Percentiles rank a stretch among this genome's conserved stretches.
These are phyloP conservation scores for Hypoxylon intermedium DNA, from an alignment of 495 filamentous ascomycete species.

Conservation along the genomic window DNA sequence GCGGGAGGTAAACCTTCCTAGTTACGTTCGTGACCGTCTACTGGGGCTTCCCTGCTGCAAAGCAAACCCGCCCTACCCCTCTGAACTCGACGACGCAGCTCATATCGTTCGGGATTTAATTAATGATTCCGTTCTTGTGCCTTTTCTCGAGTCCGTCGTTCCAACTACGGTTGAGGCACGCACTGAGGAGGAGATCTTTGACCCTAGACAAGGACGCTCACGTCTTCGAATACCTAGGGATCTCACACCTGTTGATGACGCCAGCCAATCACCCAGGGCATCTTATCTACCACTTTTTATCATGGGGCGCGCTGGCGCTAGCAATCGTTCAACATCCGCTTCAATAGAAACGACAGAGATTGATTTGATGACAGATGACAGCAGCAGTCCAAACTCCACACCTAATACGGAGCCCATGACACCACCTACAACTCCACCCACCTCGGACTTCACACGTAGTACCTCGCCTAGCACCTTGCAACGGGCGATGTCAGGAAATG, in stretches of 20 bases:
- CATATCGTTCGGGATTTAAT: conserved; percentile 92
- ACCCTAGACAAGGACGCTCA: conserved; percentile 48
- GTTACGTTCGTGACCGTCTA: conserved; percentile 80
- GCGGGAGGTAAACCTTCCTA: conserved; percentile 91
- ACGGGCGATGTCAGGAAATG: conserved; percentile 58
- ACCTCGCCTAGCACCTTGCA: conserved; percentile 60
- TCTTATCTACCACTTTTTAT: conserved; percentile 54
- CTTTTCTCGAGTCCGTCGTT: conserved; percentile 73
- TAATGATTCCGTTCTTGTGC: conserved; percentile 91
- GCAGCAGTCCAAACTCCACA: conserved; percentile 58
- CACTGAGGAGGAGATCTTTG: conserved; percentile 43
- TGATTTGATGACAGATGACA: conserved; percentile 58
- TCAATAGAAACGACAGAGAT: conserved; percentile 46
- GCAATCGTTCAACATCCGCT: conserved; percentile 49
- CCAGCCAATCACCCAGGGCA: conserved; percentile 51
- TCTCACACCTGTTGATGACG: conserved; percentile 42
- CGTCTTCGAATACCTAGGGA: conserved; percentile 51
- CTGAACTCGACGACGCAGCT: conserved; percentile 85
- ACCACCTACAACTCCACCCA: conserved; percentile 86
- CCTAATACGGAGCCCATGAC: conserved; percentile 75
- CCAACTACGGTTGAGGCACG: conserved; percentile 45
- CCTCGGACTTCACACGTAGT: conserved; percentile 63
- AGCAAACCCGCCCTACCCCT: conserved; percentile 74
- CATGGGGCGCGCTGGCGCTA: conserved; percentile 46
- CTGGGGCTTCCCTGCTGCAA: conserved; percentile 65